Percentiles rank a stretch among this genome's conserved stretches.
Conservation (phyloP, 2,329 filamentous ascomycete species). For the Apiospora malaysiana region DNA sequence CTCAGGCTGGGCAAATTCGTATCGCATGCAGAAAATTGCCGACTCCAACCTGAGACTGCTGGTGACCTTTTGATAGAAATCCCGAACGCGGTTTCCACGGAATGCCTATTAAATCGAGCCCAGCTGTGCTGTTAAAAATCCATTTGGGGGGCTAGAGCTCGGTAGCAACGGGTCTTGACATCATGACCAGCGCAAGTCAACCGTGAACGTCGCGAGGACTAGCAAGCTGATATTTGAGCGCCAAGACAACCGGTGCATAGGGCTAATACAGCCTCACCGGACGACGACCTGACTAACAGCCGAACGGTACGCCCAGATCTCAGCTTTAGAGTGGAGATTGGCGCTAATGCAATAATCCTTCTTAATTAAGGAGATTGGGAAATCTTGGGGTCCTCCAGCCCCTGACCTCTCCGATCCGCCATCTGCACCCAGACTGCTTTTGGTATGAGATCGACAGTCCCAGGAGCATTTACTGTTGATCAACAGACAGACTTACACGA, state of each 20-base stretch:
- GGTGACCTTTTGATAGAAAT: not conserved
- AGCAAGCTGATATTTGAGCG: not conserved
- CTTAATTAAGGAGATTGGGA: slow-evolving; percentile 9
- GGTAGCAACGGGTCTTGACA: not conserved
- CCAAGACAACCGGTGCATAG: slow-evolving; percentile 5
- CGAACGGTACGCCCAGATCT: not conserved
- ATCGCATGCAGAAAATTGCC: not conserved
- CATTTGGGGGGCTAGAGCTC: not conserved
- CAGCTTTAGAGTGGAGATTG: not conserved
- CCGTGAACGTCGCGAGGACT: not conserved
- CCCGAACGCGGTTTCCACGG: not conserved
- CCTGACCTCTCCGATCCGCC: not conserved
- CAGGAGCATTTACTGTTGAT: not conserved
- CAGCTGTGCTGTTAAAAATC: no score
- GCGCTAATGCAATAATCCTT: not conserved
- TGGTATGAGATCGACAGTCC: slow-evolving; percentile 2
- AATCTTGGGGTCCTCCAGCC: not conserved
- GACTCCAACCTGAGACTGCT: not conserved
- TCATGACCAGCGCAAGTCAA: not conserved
- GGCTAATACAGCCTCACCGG: slow-evolving; percentile 9
- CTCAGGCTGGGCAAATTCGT: not conserved
- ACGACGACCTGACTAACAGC: not conserved
- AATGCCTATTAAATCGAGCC: not conserved
- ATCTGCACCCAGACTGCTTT: not conserved
- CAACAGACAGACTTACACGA: not conserved